Base-by-base conservation (phyloP, 257 asterid genomes). In the Nicotiana tomentosiformis region DNA sequence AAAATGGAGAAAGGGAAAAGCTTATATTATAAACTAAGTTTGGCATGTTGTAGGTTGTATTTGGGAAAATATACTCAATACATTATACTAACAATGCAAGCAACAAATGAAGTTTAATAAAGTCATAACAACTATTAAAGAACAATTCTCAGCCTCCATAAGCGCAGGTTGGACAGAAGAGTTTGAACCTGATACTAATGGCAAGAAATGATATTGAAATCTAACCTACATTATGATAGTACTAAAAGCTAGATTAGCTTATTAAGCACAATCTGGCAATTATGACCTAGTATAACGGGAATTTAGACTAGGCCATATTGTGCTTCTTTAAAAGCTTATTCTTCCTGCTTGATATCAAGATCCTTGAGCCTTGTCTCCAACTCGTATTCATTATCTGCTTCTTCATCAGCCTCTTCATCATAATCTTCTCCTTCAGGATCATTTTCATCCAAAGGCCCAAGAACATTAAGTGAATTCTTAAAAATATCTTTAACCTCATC, bases 341-440 rank as follows among this genome's bases (percentile, higher is more conserved):
- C 91, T 77, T 89, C 92, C 55, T 92, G 94, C 85, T 94, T 91
- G 86, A 96, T 91, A 30, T 93, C 94, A 9, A 94, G 98, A 66
- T 92, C 92, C 94, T 91, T 91, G 46, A 96, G 98, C 83, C 84
- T 93, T 60, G 87, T 85, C 82, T 92, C 98, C 94, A 96, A 84
- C 72, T 93, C 93, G 35, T 90, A 90, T 10, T 89, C 93, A 43
- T 87, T 84, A 56, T 84, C 89, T 11, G 83, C 90, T 58, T 77
- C 84, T 66, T 88, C 94, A 53, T 90, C 97, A 80, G 83, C 91
- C 35, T 93, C 97, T 74, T 93, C 95, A 70, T 92, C 93, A 78
- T 88, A 89, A 77, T 90, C 98, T 84, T 93, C 98, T 64, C 99
- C 99, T 51, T 96, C 99, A 1, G 99, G 98, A 85, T 94, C 97